A percentile compares a stretch with the other conserved stretches of the same genome.
Conservation (phyloP, 2,329 filamentous ascomycete species). For the Trichophyton simii region DNA sequence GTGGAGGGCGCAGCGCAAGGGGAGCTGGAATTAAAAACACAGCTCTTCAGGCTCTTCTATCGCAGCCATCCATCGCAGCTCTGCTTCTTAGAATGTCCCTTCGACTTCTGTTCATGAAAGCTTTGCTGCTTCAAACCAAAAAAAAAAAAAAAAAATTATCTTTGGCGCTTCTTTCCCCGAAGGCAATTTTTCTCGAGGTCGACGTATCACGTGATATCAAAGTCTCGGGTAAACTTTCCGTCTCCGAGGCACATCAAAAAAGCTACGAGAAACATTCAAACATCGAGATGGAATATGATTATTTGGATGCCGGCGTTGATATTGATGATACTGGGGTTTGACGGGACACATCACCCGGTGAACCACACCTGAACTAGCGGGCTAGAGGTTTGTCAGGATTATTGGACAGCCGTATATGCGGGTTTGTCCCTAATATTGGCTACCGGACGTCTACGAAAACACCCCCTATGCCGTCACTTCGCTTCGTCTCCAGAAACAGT, state of each 20-base stretch:
- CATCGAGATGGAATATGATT: background rate
- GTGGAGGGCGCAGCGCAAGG: background rate
- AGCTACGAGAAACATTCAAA: background rate
- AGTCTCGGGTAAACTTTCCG: background rate
- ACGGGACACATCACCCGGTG: background rate
- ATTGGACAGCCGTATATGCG: background rate
- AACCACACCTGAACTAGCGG: background rate
- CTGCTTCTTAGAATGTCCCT: background rate
- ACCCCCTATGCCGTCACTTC: too few species aligned
- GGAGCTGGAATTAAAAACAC: background rate
- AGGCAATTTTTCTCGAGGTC: slow-evolving; percentile 2
- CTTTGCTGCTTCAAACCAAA: background rate
- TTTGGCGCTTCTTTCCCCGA: background rate
- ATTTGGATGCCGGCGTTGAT: background rate
- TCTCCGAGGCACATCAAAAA: background rate
- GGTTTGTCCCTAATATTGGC: too few species aligned
- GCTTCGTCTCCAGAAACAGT: background rate
- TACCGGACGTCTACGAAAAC: too few species aligned
- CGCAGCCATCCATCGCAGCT: background rate
- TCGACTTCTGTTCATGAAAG: background rate
- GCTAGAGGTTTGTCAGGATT: background rate
- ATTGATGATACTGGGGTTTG: background rate
- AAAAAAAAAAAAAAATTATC: background rate
- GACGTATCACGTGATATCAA: background rate
- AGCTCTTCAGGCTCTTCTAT: background rate